Percentiles rank a stretch among this genome's conserved stretches.
These are phyloP conservation scores for Ogataea populi-albae DNA, from an alignment of 805 yeast genomes.

Conservation along the genomic window DNA sequence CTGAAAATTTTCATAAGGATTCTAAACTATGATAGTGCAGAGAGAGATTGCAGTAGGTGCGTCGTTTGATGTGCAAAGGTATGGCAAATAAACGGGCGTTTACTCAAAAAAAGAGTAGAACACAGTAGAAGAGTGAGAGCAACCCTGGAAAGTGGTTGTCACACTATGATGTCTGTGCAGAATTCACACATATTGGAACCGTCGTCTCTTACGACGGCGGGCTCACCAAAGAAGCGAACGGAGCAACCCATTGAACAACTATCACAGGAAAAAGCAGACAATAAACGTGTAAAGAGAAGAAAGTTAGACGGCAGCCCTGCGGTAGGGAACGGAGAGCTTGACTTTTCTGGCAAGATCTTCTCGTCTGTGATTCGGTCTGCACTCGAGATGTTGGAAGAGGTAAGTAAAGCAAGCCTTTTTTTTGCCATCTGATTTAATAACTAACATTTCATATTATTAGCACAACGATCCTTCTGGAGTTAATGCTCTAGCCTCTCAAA, in stretches of 20 bases:
- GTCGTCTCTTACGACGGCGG: too few relatives aligned
- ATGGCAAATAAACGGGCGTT: too few relatives aligned
- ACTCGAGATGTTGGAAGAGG: conserved; percentile 63
- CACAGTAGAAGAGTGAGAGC: too few relatives aligned
- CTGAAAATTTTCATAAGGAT: too few relatives aligned
- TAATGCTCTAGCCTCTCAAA: conserved; percentile 57
- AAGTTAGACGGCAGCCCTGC: conserved; percentile 1
- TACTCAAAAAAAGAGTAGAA: too few relatives aligned
- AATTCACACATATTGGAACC: conserved; percentile 11
- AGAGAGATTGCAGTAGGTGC: too few relatives aligned
- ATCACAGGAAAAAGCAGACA: conserved; percentile 4
- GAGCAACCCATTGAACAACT: too few relatives aligned
- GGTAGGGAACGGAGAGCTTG: conserved; percentile 3
- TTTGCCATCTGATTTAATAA: too few relatives aligned
- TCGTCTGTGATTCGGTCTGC: conserved; percentile 57
- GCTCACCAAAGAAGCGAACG: too few relatives aligned
- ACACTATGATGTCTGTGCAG: conserved; percentile 22
- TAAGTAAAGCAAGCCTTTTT: too few relatives aligned
- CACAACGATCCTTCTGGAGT: conserved; percentile 52
- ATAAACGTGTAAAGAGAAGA: conserved; percentile 1
- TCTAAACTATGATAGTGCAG: too few relatives aligned
- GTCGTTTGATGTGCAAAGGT: too few relatives aligned
- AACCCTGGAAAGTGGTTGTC: conserved; percentile 3
- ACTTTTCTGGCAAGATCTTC: conserved; percentile 27
- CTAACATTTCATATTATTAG: conserved; percentile 9